phyloP scores from a whole-genome alignment of 225 moss, liverwort and hornwort species.

The Rhytidiadelphus loreus region DNA sequence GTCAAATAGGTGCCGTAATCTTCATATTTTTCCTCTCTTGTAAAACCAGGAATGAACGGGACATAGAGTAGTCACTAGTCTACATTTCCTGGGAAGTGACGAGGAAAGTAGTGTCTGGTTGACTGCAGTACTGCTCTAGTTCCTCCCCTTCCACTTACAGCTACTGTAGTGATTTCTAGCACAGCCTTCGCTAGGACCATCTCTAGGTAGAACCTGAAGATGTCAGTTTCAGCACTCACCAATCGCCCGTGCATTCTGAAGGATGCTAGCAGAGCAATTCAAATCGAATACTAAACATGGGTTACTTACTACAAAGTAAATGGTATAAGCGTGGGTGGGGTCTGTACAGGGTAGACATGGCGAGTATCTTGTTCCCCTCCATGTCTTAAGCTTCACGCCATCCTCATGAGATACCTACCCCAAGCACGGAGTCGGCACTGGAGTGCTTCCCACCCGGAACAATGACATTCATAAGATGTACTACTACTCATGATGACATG shows the following conservation, averaged over 20 bases:
- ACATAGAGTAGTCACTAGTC: not conserved
- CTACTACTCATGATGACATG: not conserved
- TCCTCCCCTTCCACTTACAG: not conserved
- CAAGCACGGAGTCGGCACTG: constrained; percentile 14
- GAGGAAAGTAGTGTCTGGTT: not conserved
- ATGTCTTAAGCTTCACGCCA: constrained; percentile 10
- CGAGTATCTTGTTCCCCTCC: not conserved
- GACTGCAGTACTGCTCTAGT: not conserved
- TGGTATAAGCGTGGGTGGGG: not conserved
- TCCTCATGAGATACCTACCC: constrained; percentile 26
- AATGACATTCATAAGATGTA: not conserved
- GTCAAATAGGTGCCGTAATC: not conserved
- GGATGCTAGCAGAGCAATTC: not conserved
- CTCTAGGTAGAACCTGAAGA: not conserved
- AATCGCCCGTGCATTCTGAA: not conserved
- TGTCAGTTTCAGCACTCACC: not conserved
- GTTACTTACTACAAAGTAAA: not conserved
- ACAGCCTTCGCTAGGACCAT: not conserved
- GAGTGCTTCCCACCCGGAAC: constrained; percentile 1
- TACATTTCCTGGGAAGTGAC: not conserved
- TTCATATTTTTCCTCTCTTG: not conserved
- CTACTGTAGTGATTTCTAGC: not conserved
- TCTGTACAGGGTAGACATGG: constrained; percentile 4
- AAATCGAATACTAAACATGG: not conserved
- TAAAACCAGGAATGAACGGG: not conserved